Evolutionary conservation across 257 asterid species (phyloP), one percentile per base, ranked within the genome.

Genomic region (Solanum ahanhuiri): DNA sequence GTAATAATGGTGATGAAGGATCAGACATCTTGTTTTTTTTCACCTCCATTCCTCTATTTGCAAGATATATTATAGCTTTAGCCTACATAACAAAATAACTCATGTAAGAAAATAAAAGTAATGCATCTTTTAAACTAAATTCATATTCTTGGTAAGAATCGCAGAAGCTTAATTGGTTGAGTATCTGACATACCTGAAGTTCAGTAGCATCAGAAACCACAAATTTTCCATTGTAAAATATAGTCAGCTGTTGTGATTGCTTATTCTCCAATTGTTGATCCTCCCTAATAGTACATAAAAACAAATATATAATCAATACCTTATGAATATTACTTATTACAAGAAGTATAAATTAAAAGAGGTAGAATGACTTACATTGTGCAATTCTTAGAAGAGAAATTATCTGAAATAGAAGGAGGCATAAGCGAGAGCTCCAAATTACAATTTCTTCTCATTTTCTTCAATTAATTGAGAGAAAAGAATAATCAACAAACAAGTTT

Each of bases 121-220:
- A 63, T n/a, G 17, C 31, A 67, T 67, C 20, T 67, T 67, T 67
- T 28, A 12, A 67, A 67, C 75, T 18, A 70, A 69, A 70, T 31
- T 31, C 77, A 30, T 70, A 30, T 31, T 4, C 9, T 20, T 72
- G 3, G 23, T 22, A 22, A 58, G 23, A 20, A 58, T 58, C 0
- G 4, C 10, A 58, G 2, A 22, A 58, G 12, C 23, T 54, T 18
- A 54, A 54, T 54, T 54, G 23, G 10, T 18, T 54, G 6, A 48
- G 7, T 14, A 48, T 48, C 7, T 48, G 12, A 20, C 34, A 28
- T 71, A 89, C 90, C 88, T 85, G 86, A 73, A 87, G 76, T 71
- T 94, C 96, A 0, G 97, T 91, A 5, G 91, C 93, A 70, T 94
- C 95, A 84, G 90, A 92, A 82, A 88, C 87, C 48, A 89, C 89